phyloP scores from a whole-genome alignment of 2,329 filamentous ascomycete genomes.

The Graphiopsis chlorocephala region DNA sequence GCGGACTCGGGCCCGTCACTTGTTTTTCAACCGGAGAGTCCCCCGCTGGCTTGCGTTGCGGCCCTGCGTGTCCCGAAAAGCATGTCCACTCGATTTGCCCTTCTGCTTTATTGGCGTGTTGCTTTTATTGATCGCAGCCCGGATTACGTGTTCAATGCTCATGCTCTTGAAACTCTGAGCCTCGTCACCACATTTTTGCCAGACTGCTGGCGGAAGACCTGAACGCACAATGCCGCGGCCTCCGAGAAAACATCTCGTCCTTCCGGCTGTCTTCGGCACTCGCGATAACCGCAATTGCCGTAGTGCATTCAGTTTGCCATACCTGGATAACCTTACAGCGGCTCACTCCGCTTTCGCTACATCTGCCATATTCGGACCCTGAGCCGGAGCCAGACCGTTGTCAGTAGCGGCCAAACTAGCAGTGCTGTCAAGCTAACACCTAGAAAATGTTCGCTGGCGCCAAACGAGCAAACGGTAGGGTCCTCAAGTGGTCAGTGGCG shows the following conservation, averaged over 20 bases:
- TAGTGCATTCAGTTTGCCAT: background rate
- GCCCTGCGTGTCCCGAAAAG: background rate
- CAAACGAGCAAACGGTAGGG: background rate
- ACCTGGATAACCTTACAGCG: background rate
- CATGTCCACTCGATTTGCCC: background rate
- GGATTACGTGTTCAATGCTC: background rate
- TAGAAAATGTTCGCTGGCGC: background rate
- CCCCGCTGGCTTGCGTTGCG: no score
- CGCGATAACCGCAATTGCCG: background rate
- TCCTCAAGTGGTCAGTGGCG: background rate
- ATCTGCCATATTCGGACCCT: background rate
- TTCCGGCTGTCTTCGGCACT: background rate
- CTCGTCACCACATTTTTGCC: background rate
- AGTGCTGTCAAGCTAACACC: background rate
- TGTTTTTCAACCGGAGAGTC: no score
- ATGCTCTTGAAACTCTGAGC: background rate
- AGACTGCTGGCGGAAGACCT: no score
- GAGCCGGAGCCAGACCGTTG: background rate
- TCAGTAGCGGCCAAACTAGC: background rate
- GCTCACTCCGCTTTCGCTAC: background rate
- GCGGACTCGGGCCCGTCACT: no score
- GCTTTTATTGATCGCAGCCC: background rate
- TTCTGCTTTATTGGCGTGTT: background rate
- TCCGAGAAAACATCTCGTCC: background rate
- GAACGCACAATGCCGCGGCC: background rate